Evolutionary conservation across 2,329 filamentous ascomycete genomes (phyloP).

Genomic region (Pseudogymnoascus sp.): DNA sequence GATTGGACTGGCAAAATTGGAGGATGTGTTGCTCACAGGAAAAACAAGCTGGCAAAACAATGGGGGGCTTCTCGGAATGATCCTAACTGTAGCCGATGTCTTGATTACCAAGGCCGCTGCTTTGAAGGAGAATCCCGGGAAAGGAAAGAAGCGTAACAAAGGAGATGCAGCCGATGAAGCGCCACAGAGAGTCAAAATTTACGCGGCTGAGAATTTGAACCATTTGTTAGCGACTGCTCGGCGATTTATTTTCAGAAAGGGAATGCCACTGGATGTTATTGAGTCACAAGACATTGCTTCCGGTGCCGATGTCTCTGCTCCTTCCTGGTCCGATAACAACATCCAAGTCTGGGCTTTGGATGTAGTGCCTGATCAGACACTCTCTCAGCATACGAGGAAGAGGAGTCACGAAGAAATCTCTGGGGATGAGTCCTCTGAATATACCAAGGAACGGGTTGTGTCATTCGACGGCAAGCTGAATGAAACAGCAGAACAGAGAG

Average conservation of each 20-base stretch:
- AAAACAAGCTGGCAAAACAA: conserved; percentile 64
- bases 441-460: conserved; percentile 9
- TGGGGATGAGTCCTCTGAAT: conserved; percentile 12
- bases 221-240: conserved; percentile 76
- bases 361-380: conserved; percentile 29
- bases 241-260: conserved; percentile 77
- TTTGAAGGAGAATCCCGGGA: conserved; percentile 30
- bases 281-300: conserved; percentile 48
- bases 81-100: conserved; percentile 74
- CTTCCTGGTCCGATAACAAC: conserved; percentile 67
- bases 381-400: conserved; percentile 32
- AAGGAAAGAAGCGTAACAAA: conserved; percentile 29
- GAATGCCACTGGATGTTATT: conserved; percentile 61
- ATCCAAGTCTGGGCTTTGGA: conserved; percentile 82
- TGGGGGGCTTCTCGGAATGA: conserved; percentile 76
- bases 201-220: conserved; percentile 72
- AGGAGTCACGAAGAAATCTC: conserved; percentile 42
- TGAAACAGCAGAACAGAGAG: conserved; percentile 29
- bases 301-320: conserved; percentile 24
- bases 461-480: conserved; percentile 12
- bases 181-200: conserved; percentile 50
- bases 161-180: conserved; percentile 19
- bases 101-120: conserved; percentile 39
- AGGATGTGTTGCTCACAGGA: conserved; percentile 78
- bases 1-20: conserved; percentile 54